Percentiles rank a stretch among this genome's conserved stretches.
These are phyloP conservation scores for Arthrinium phaeospermum DNA, from an alignment of 2,329 filamentous ascomycete genomes.

Conservation along the genomic window DNA sequence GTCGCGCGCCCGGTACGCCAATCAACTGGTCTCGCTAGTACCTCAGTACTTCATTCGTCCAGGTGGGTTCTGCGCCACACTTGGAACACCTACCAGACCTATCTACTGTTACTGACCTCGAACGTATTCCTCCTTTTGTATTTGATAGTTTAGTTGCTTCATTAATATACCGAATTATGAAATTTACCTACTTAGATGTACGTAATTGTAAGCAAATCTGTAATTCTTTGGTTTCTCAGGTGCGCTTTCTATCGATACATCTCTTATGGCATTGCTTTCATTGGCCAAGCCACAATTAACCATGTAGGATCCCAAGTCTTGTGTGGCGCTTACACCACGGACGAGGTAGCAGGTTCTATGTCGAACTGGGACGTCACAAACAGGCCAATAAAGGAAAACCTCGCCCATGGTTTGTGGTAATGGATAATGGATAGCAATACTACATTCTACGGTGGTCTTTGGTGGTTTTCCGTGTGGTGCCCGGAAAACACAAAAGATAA, in stretches of 20 bases:
- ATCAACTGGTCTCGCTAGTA: background rate
- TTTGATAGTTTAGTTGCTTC: background rate
- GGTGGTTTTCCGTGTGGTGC: background rate
- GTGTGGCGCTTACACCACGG: background rate
- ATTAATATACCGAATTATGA: background rate
- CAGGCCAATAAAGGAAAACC: background rate
- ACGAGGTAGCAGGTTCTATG: background rate
- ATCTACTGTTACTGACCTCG: background rate
- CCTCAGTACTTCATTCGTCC: background rate
- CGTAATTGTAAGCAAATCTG: background rate
- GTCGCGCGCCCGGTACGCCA: conserved; percentile 10
- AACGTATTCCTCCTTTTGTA: background rate
- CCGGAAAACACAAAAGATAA: background rate
- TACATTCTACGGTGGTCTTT: background rate
- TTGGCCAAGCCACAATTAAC: background rate
- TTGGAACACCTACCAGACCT: background rate
- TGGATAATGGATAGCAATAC: background rate
- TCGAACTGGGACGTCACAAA: background rate
- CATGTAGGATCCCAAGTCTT: background rate
- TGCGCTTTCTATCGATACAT: background rate
- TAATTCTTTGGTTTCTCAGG: background rate
- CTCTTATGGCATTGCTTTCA: background rate
- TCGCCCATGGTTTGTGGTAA: no score
- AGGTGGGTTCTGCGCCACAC: background rate
- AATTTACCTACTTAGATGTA: background rate